Conservation (phyloP, 345 rosid species). For the Eutrema yunnanense region DNA sequence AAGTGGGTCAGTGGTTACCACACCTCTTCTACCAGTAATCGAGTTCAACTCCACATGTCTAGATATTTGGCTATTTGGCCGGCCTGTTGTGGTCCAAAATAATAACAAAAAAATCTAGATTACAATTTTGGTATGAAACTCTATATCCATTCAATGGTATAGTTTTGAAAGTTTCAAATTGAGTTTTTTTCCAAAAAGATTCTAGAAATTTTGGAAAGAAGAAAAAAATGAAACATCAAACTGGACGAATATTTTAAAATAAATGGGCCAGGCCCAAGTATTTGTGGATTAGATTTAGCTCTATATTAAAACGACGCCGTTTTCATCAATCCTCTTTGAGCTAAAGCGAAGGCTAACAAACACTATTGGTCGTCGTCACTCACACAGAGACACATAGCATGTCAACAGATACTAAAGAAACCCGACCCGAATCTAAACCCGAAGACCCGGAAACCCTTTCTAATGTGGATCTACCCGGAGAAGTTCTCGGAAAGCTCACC, state of each 20-base stretch:
- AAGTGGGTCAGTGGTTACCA: no score
- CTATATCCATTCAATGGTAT: neutral
- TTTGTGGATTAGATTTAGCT: neutral
- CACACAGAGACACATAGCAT: neutral
- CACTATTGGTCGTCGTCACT: neutral
- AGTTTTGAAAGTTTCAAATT: neutral
- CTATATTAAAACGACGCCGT: neutral
- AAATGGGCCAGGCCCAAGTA: conserved; percentile 8
- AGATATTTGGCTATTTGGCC: no score
- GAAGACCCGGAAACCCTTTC: neutral
- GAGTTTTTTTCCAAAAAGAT: neutral
- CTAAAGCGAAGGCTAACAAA: neutral
- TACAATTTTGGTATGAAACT: neutral
- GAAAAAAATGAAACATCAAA: neutral
- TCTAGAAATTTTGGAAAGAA: neutral
- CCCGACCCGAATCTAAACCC: conserved; percentile 14
- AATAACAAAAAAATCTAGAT: neutral
- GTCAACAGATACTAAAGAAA: conserved; percentile 12
- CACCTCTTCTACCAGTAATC: no score
- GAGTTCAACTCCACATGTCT: no score
- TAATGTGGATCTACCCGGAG: conserved; percentile 14
- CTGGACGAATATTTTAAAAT: neutral
- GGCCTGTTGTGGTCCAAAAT: no score
- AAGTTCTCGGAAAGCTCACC: conserved; percentile 25
- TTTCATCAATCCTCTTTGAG: neutral